phyloP scores from a whole-genome alignment of 2,329 filamentous ascomycete genomes.

The Paramyrothecium roridum region DNA sequence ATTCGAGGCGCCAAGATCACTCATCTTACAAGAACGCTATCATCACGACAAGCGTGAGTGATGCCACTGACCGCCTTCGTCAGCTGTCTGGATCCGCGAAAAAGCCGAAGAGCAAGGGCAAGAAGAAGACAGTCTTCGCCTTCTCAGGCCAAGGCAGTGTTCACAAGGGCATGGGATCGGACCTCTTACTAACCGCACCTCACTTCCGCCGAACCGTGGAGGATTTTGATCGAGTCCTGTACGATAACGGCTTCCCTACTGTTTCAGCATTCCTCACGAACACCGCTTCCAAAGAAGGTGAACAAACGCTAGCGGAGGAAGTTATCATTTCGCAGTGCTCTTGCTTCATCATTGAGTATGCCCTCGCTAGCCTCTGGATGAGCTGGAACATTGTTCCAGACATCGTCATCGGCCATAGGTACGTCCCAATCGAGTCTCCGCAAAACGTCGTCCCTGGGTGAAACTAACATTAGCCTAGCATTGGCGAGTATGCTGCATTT shows the following conservation, averaged over 20 bases:
- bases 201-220: slow-evolving; percentile 15
- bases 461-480: slow-evolving; percentile 5
- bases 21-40: slow-evolving; percentile 9
- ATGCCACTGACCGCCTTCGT: slow-evolving; percentile 1
- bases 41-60: slow-evolving; percentile 3
- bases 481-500: slow-evolving; percentile 21
- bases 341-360: slow-evolving; percentile 27
- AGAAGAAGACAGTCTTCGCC: slow-evolving; percentile 20
- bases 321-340: slow-evolving; percentile 20
- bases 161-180: slow-evolving; percentile 24
- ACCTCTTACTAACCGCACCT: slow-evolving; percentile 20
- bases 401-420: slow-evolving; percentile 18
- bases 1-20: slow-evolving; percentile 12
- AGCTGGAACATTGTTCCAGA: slow-evolving; percentile 14
- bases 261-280: not conserved
- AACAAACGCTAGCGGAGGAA: slow-evolving; percentile 2
- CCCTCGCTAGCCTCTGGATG: slow-evolving; percentile 22
- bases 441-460: too few species aligned
- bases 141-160: slow-evolving; percentile 31
- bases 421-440: too few species aligned
- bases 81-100: not conserved
- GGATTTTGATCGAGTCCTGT: not conserved
- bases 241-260: not conserved
- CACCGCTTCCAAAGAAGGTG: not conserved
- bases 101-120: not conserved